These are phyloP conservation scores for Rhododendron vialii DNA, from an alignment of 148 eudicot species.

Conservation along the genomic window DNA sequence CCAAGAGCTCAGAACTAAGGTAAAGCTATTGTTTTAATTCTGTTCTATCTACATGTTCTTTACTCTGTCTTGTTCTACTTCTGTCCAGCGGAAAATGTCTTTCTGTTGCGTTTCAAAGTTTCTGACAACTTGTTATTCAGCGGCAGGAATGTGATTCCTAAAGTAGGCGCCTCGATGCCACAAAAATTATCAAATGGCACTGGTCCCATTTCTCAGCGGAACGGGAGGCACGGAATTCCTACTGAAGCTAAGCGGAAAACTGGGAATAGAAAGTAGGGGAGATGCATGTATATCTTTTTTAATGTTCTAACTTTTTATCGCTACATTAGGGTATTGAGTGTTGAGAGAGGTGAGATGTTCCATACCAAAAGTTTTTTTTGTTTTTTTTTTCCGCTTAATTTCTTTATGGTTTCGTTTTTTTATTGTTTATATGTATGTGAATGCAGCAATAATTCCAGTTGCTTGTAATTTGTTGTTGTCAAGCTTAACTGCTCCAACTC, in stretches of 20 bases:
- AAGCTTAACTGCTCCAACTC: not conserved
- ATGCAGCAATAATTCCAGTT: constrained; percentile 70
- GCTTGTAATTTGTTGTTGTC: constrained; percentile 41
- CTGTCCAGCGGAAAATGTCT: not conserved
- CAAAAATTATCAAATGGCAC: constrained; percentile 45
- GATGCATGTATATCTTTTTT: not conserved
- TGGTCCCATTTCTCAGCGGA: constrained; percentile 35
- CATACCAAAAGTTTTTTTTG: not conserved
- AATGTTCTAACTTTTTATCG: constrained; percentile 13
- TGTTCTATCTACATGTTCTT: not conserved
- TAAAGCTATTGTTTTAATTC: constrained; percentile 16
- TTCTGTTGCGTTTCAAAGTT: not conserved
- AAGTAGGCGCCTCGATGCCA: constrained; percentile 44
- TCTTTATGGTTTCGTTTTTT: not conserved
- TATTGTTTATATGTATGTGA: constrained; percentile 21
- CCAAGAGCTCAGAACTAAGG: constrained; percentile 68
- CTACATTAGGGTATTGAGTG: not conserved
- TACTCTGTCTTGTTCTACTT: not conserved
- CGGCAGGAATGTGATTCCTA: constrained; percentile 55
- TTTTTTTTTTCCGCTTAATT: not conserved
- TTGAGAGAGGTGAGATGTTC: constrained; percentile 13
- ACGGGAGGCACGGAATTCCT: constrained; percentile 47
- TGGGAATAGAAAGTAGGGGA: constrained; percentile 56
- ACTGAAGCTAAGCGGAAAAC: constrained; percentile 60
- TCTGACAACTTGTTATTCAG: constrained; percentile 14